Percentiles rank a stretch among this genome's conserved stretches.
These are phyloP conservation scores for Golovinomyces cichoracearum DNA, from an alignment of 2,329 filamentous ascomycete species.

Conservation along the genomic window DNA sequence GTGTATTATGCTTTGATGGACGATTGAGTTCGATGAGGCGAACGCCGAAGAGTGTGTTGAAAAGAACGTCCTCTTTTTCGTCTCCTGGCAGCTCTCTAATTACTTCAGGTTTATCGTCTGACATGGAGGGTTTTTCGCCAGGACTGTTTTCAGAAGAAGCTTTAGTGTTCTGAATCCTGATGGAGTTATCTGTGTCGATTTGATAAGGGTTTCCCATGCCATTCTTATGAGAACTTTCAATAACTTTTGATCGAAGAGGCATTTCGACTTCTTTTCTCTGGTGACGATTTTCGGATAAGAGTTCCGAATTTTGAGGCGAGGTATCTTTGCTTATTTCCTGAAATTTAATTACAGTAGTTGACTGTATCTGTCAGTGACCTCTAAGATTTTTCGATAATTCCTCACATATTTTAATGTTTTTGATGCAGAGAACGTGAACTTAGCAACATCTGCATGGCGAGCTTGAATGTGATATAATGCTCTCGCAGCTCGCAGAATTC, in stretches of 20 bases:
- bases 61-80: constrained; percentile 73
- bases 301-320: not conserved
- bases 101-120: constrained; percentile 8
- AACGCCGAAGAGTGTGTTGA: constrained; percentile 67
- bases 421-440: not conserved
- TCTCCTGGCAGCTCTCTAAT: constrained; percentile 24
- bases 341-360: not conserved
- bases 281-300: too few relatives aligned
- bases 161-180: not conserved
- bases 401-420: not conserved
- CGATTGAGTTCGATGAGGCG: constrained; percentile 86
- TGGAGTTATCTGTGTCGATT: too few relatives aligned
- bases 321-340: not conserved
- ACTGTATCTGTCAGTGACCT: not conserved
- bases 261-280: not conserved
- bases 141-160: not conserved
- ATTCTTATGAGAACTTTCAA: not conserved
- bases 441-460: not conserved
- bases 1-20: constrained; percentile 69
- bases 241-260: not conserved
- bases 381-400: not conserved
- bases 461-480: not conserved
- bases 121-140: not conserved
- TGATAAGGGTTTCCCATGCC: not conserved
- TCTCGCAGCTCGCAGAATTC: not conserved